These are phyloP conservation scores for Myriosclerotinia scirpicola DNA, from an alignment of 2,329 filamentous ascomycete genomes.

Conservation along the genomic window DNA sequence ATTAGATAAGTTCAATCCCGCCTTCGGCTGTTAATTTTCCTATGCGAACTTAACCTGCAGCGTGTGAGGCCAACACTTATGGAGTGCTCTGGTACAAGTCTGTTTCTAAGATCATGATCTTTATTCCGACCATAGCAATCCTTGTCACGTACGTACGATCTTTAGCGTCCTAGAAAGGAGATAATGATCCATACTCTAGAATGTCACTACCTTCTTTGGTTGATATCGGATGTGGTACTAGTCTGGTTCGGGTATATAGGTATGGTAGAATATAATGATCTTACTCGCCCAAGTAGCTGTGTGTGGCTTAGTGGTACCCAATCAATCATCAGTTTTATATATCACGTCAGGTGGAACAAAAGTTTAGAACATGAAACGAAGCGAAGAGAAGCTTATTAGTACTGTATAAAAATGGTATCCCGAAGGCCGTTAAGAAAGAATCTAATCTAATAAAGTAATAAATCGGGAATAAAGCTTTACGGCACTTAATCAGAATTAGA, in stretches of 20 bases:
- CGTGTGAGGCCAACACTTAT: neutral
- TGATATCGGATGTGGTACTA: neutral
- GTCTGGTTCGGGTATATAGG: too few species aligned
- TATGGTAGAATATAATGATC: too few species aligned
- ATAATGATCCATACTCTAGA: neutral
- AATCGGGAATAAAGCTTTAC: too few species aligned
- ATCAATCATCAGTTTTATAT: neutral
- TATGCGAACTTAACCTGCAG: neutral
- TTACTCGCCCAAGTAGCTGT: too few species aligned
- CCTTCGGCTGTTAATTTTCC: neutral
- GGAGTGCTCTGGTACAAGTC: neutral
- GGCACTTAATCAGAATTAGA: too few species aligned
- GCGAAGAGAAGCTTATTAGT: slow-evolving; percentile 1
- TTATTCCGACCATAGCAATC: neutral
- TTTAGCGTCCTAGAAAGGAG: neutral
- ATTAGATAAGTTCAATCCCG: neutral
- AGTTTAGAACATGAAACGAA: slow-evolving; percentile 8
- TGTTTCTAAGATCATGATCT: neutral
- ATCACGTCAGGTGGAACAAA: neutral
- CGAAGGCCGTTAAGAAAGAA: too few species aligned
- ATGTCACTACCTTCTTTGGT: neutral
- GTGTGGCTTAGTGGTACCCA: too few species aligned
- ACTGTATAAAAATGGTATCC: too few species aligned
- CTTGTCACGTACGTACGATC: neutral
- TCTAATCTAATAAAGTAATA: too few species aligned